These are phyloP conservation scores for Rozella allomycis DNA, from an alignment of 371 early-diverging fungal species.

Conservation along the genomic window DNA sequence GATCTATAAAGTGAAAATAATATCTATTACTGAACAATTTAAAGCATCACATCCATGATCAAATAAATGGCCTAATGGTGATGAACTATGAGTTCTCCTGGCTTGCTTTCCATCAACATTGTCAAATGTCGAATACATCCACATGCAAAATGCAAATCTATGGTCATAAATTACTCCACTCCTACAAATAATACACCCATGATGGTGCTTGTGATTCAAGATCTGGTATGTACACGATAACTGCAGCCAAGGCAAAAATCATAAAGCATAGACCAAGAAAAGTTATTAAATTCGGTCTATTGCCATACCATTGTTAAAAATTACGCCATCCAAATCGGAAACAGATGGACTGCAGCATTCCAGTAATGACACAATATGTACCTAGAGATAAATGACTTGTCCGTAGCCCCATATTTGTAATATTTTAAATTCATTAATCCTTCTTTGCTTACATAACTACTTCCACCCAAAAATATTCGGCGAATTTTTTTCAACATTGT, in stretches of 20 bases:
- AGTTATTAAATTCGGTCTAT: conserved; percentile 89
- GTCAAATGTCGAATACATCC: conserved; percentile 89
- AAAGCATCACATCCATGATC: conserved; percentile 17
- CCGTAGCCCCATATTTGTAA: conserved; percentile 58
- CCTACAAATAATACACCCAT: too few species aligned
- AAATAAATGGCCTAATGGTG: conserved; percentile 88
- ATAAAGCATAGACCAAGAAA: conserved; percentile 75
- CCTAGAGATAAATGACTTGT: conserved; percentile 59
- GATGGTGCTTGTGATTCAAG: conserved; percentile 47
- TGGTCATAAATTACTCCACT: too few species aligned
- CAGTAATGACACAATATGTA: conserved; percentile 68
- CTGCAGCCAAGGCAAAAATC: conserved; percentile 45
- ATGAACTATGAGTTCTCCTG: conserved; percentile 65
- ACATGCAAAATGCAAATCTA: conserved; percentile 62
- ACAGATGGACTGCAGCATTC: conserved; percentile 58
- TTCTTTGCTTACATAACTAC: too few species aligned
- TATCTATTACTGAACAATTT: neutral
- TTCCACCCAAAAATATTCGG: too few species aligned
- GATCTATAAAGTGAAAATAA: too few species aligned
- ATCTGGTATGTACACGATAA: conserved; percentile 43
- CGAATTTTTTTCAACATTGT: too few species aligned
- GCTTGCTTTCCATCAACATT: conserved; percentile 97
- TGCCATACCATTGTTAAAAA: conserved; percentile 16
- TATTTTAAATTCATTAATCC: conserved; percentile 49
- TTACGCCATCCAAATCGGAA: conserved; percentile 84